Base-by-base conservation (phyloP, 768 basidiomycete species). In the Hericium erinaceus region DNA sequence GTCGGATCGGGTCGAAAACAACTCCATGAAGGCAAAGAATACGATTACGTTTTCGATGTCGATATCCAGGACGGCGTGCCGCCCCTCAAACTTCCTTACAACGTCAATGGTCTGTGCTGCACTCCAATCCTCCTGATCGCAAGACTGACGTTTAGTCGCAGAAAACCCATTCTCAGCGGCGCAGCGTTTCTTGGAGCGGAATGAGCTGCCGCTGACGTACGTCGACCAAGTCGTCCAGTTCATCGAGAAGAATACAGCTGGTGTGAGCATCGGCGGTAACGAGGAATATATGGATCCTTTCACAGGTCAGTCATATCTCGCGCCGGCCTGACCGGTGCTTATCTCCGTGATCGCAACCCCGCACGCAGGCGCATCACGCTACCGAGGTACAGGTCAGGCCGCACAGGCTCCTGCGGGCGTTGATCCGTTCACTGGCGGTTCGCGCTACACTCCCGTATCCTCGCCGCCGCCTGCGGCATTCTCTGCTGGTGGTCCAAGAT, bases 21-120 rank as follows among this genome's bases (percentile, higher is more conserved):
- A 70, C 78, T 97, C n/a, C 87, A 89, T 66, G 72, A 93, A 64
- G 97, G 97, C 16, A 86, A 87, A 67, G 95, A 98, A 72, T 99
- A 95, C 67, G 97, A 99, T 72, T 97, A 97, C 66, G 95, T 99
- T n/a, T 98, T 98, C 66, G 95, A 97, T 66, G 95, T 99, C 39
- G 97, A 98, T 66, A 87, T 98, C 26, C 80, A 92, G 66, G 95
- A 97, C 59, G 95, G 94, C 2, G 84, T 82, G 15, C 95, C 95
- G 11, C 86, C 95, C 7, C 75, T 98, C 61, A 98, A 98, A 67
- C 78, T 99, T 20, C 95, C 95, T 0, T 98, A 91, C 70, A 98
- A 98, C 68, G 83, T 81, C 24, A 80, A 83, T 48, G 95, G 94
- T 90, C 80, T 68, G 40, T 41, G 24, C 20, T 15, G 28, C 15